Evolutionary conservation across 306 rosid genomes (phyloP), one percentile per base, ranked within the genome.

Genomic region (Crotalaria pallida): DNA sequence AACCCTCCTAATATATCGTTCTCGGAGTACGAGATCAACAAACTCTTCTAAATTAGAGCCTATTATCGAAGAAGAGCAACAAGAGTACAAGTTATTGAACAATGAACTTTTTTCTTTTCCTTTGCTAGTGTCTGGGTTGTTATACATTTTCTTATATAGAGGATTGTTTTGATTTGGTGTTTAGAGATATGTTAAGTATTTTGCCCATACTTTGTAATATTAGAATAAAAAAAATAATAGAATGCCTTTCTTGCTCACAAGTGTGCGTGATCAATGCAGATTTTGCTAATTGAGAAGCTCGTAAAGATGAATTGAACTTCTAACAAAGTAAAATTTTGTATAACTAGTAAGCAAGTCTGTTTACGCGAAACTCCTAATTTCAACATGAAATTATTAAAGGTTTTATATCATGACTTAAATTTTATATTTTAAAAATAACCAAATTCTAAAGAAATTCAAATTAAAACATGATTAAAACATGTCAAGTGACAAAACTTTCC

Each of bases 41-140:
- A 47, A 18, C 1, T 50, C 31, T 31, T 59, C 44, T 2, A 73
- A n/a, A 73, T 51, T 73, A 16, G 83, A 79, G 22, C 67, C 79
- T 23, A 73, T 79, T 59, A 10, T 73, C 0, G 79, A 79, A 79
- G 79, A 79, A 15, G 75, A 69, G 33, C 50, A 63, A 50, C 31
- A 69, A 41, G 26, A 12, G 5, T 34, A 27, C 24, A 73, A 65
- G 48, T 64, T 43, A 56, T 15, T 43, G 33, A 55, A 63, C 29
- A 70, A 79, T 49, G 64, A 76, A 18, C 33, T 55, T 65, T 11
- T 70, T 65, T 26, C 48, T 53, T 36, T 79, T 34, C 77, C 78
- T 58, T 17, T 79, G 22, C 17, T 82, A 9, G 29, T 84, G 55
- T 27, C 58, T 23, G 79, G 50, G 40, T 38, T 69, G 12, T 40